Base-by-base conservation (phyloP, 495 filamentous ascomycete species). In the Sordaria brevicollis region DNA sequence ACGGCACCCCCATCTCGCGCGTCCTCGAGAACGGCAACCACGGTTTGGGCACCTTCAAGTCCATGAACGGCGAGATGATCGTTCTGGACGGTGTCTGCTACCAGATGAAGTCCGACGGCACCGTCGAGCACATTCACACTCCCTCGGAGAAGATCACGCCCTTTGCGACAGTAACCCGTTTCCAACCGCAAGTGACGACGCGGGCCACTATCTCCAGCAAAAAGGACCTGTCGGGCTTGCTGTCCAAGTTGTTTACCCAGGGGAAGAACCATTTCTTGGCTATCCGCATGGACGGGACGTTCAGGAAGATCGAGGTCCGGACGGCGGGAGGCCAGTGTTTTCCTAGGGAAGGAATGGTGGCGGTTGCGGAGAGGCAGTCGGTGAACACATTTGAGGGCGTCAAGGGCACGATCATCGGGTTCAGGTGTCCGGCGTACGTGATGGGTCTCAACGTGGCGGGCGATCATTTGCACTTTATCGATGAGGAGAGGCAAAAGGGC, bases 381-480 rank as follows among this genome's bases (percentile, higher is more conserved):
- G 72, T 77, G 19, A 75, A 82, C 37, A 76, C 71, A 36, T 83
- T 80, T 38, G 38, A 72, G 17, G 71, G 69, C 4, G 76, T 81
- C 25, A 71, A 71, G 10, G 85, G 85, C 2, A 81, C 78, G 4
- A 72, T 87, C 1, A 77, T 86, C 33, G 85, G 84, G 37, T 86
- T 86, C 65, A 73, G 82, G 66, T 82, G 79, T 38, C 85, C 85
- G 11, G 74, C 69, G 35, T 86, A 80, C 66, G 76, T 79, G 66
- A 80, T 81, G 71, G 84, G 84, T 11, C 77, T 87, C 62, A 81
- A 81, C 37, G 83, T 87, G 0, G 81, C 79, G 11, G 84, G 85
- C 2, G 79, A 83, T 54, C 85, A 87, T 73, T 54, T 86, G 62
- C 85, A 87, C 71, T 86, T 86, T 69, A 78, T 87, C 71, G 76